Evolutionary conservation across 495 filamentous ascomycete genomes (phyloP).

Genomic region (Alectoria sarmentosa): DNA sequence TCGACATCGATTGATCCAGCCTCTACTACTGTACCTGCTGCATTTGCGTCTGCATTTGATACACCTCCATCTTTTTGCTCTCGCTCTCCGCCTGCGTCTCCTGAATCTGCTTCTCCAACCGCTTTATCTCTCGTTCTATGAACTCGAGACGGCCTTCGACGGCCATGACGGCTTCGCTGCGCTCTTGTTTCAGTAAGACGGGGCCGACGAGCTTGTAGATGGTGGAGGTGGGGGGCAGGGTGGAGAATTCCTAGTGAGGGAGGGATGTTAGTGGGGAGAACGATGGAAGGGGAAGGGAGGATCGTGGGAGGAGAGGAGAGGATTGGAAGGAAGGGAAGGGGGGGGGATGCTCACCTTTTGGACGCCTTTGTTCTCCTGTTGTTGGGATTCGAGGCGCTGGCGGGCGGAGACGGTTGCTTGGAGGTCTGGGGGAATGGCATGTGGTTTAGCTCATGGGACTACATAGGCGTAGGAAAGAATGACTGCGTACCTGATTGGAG

Average conservation of each 20-base stretch:
- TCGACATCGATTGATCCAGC: too few relatives aligned
- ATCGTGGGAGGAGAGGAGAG: background rate
- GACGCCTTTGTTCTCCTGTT: constrained; percentile 84
- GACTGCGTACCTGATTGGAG: constrained; percentile 62
- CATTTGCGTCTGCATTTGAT: constrained; percentile 20
- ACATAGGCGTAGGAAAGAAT: too few relatives aligned
- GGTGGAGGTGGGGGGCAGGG: constrained; percentile 67
- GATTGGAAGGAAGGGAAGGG: background rate
- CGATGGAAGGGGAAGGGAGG: background rate
- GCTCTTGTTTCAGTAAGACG: constrained; percentile 90
- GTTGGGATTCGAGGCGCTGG: constrained; percentile 89
- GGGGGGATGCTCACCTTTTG: constrained; percentile 51
- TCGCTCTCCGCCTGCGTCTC: constrained; percentile 76
- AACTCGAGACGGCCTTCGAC: constrained; percentile 87
- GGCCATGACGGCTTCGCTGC: constrained; percentile 74
- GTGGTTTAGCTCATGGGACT: background rate
- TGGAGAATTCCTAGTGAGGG: constrained; percentile 62
- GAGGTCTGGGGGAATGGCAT: constrained; percentile 54
- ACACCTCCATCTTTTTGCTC: constrained; percentile 59
- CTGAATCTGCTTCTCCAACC: constrained; percentile 74
- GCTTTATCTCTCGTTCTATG: constrained; percentile 85
- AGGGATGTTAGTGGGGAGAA: background rate
- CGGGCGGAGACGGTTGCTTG: constrained; percentile 67
- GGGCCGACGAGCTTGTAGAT: constrained; percentile 96
- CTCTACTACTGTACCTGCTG: background rate